phyloP scores from a whole-genome alignment of 306 rosid species.

The Geum urbanum region DNA sequence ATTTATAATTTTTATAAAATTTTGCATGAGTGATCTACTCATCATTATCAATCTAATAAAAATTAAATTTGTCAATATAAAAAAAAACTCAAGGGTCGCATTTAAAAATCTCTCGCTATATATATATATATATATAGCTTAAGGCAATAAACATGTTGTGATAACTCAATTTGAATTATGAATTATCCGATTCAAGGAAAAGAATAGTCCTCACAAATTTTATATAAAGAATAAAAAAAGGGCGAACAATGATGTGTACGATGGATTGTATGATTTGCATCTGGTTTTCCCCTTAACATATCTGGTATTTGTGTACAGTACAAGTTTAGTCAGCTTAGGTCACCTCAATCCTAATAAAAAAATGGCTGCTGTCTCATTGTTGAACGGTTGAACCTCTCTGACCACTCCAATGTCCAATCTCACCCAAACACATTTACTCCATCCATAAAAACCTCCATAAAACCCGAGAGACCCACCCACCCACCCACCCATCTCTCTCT shows the following conservation, averaged over 20 bases:
- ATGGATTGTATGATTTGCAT: too few species aligned
- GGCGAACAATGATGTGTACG: too few species aligned
- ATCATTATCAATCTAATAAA: too few species aligned
- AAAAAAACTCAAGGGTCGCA: too few species aligned
- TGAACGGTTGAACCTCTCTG: background rate
- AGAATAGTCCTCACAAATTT: background rate
- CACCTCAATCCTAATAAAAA: background rate
- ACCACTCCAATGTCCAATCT: slow-evolving; percentile 10
- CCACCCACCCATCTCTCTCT: too few species aligned
- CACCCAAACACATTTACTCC: background rate
- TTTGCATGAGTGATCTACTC: too few species aligned
- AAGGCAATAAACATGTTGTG: background rate
- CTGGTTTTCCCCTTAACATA: too few species aligned
- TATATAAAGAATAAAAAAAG: background rate
- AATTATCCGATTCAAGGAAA: background rate
- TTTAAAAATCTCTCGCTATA: too few species aligned
- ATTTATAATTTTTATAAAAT: too few species aligned
- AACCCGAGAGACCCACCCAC: too few species aligned
- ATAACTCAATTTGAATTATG: background rate
- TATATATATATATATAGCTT: too few species aligned
- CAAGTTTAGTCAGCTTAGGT: background rate
- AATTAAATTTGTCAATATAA: too few species aligned
- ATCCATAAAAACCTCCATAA: background rate
- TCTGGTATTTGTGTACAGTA: background rate
- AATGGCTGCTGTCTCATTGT: background rate